These are phyloP conservation scores for Boletus subcaerulescens DNA, from an alignment of 768 basidiomycete genomes.

Conservation along the genomic window DNA sequence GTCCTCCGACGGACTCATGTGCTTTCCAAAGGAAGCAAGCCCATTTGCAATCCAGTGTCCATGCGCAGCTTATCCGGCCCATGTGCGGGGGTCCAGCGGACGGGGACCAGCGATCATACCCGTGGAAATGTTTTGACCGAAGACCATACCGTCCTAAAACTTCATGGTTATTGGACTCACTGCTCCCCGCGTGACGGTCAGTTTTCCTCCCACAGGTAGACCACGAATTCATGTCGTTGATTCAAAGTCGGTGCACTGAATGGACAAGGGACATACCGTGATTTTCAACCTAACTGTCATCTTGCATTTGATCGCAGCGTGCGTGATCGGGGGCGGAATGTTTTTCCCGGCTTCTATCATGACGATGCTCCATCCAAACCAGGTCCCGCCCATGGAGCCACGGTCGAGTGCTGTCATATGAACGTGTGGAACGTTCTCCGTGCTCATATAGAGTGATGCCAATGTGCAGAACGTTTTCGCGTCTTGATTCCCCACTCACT, in stretches of 20 bases:
- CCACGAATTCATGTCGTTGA: not conserved
- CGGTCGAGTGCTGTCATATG: constrained; percentile 2
- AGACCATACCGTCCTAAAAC: not conserved
- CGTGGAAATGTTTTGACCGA: not conserved
- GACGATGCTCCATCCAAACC: not conserved
- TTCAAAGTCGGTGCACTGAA: not conserved
- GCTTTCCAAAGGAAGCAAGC: too few species aligned
- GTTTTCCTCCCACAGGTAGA: not conserved
- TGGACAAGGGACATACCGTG: not conserved
- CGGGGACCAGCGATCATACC: not conserved
- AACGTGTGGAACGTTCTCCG: not conserved
- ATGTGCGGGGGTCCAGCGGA: not conserved
- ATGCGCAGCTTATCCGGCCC: too few species aligned
- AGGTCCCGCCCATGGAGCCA: not conserved
- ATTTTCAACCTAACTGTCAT: not conserved
- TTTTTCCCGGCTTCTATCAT: not conserved
- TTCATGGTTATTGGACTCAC: not conserved
- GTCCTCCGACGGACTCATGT: not conserved
- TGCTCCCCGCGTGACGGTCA: not conserved
- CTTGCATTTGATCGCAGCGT: not conserved
- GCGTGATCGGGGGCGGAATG: not conserved
- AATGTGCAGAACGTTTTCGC: not conserved
- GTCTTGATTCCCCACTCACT: not conserved
- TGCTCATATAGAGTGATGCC: not conserved
- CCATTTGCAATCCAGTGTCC: too few species aligned